These are phyloP conservation scores for Verticillium longisporum DNA, from an alignment of 2,329 filamentous ascomycete genomes.

Conservation along the genomic window DNA sequence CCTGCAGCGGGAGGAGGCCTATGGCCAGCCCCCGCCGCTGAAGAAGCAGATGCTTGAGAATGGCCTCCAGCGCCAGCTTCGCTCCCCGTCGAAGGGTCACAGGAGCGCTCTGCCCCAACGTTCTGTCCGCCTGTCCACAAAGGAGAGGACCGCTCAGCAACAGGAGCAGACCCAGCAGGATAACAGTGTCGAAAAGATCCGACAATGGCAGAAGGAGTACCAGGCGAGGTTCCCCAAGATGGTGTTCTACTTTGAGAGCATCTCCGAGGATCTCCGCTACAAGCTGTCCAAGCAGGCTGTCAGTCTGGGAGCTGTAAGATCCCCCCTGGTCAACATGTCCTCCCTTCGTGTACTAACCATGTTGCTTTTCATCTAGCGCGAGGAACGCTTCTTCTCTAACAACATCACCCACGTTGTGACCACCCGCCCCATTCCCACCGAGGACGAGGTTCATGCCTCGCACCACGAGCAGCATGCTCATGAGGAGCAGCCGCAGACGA, in stretches of 20 bases:
- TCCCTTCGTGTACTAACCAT: not conserved
- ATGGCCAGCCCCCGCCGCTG: constrained; percentile 72
- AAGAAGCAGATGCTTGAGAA: constrained; percentile 85
- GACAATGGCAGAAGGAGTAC: constrained; percentile 86
- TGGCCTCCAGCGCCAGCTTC: constrained; percentile 46
- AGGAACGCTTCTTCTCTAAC: constrained; percentile 93
- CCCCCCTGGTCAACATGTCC: not conserved
- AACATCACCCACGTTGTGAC: constrained; percentile 93
- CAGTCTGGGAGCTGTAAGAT: constrained; percentile 79
- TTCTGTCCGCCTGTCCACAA: constrained; percentile 20
- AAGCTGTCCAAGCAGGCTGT: constrained; percentile 72
- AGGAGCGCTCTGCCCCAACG: constrained; percentile 16
- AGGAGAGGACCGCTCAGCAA: constrained; percentile 15
- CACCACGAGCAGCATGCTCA: constrained; percentile 28
- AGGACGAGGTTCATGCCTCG: constrained; percentile 28
- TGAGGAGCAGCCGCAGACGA: constrained; percentile 61
- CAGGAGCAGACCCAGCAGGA: constrained; percentile 22
- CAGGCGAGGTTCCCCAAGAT: constrained; percentile 82
- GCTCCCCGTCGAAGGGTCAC: constrained; percentile 39
- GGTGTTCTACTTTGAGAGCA: constrained; percentile 93
- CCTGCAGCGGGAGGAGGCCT: constrained; percentile 67
- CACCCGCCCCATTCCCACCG: constrained; percentile 70
- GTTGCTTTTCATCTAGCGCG: constrained; percentile 47
- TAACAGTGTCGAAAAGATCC: constrained; percentile 40
- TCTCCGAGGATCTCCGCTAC: constrained; percentile 70